Evolutionary conservation across 768 basidiomycete genomes (phyloP).

Genomic region (Nidularia pulvinata): DNA sequence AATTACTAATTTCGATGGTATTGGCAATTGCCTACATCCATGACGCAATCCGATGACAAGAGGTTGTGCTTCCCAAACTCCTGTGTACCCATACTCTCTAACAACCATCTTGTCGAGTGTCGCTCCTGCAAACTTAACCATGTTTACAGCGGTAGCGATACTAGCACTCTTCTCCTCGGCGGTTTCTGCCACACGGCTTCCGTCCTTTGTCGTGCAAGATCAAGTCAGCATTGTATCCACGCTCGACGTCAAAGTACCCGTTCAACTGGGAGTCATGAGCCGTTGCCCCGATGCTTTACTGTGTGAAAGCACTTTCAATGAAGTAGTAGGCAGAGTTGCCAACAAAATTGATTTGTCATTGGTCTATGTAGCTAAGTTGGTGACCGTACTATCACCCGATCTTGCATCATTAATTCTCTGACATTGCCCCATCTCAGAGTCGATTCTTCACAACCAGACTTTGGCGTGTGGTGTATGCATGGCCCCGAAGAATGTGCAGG

Average conservation of each 20-base stretch:
- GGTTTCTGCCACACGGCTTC: no score
- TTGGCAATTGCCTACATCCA: no score
- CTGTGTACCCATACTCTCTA: no score
- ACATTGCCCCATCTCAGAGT: conserved; percentile 34
- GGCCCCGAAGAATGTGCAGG: conserved; percentile 83
- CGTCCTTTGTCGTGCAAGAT: no score
- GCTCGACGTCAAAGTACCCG: conserved; percentile 38
- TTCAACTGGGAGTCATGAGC: conserved; percentile 54
- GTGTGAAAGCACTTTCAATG: conserved; percentile 78
- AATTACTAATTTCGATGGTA: no score
- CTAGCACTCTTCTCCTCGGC: no score
- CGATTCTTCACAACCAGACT: conserved; percentile 63
- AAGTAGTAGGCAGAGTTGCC: conserved; percentile 60
- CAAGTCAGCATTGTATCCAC: no score
- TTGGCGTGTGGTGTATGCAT: conserved; percentile 84
- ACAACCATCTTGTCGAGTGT: no score
- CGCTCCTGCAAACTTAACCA: no score
- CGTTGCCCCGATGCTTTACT: conserved; percentile 79
- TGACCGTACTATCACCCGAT: conserved; percentile 6
- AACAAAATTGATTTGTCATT: conserved; percentile 70
- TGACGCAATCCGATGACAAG: no score
- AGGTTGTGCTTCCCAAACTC: no score
- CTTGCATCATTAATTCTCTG: neutral
- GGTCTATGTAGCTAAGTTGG: conserved; percentile 76
- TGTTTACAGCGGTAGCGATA: no score